Evolutionary conservation across 805 yeast genomes (phyloP).

Genomic region (Millerozyma acaciae): DNA sequence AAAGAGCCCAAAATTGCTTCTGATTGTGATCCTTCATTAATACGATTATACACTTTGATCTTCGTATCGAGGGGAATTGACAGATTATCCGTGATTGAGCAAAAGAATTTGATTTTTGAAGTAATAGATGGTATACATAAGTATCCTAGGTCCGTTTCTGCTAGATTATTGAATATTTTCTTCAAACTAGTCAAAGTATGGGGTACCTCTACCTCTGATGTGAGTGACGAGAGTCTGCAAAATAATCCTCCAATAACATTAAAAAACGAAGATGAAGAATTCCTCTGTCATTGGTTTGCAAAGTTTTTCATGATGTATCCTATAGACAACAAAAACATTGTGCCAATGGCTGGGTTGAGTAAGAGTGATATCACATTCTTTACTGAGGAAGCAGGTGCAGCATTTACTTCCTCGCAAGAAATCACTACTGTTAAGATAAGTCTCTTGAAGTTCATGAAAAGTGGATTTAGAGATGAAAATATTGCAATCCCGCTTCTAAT

Average conservation of each 20-base stretch:
- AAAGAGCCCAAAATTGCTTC: slow-evolving; percentile 47
- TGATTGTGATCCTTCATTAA: slow-evolving; percentile 44
- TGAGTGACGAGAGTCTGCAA: too few relatives aligned
- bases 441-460: slow-evolving; percentile 36
- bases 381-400: slow-evolving; percentile 64
- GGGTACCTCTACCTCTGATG: too few relatives aligned
- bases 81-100: slow-evolving; percentile 39
- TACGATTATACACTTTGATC: slow-evolving; percentile 58
- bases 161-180: slow-evolving; percentile 60
- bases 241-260: too few relatives aligned
- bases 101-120: slow-evolving; percentile 42
- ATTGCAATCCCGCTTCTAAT: slow-evolving; percentile 51
- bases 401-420: slow-evolving; percentile 45
- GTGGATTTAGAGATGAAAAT: slow-evolving; percentile 34
- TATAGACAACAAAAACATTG: slow-evolving; percentile 19
- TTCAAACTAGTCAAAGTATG: slow-evolving; percentile 49
- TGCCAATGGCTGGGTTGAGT: slow-evolving; percentile 60
- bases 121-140: slow-evolving; percentile 45
- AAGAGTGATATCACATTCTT: slow-evolving; percentile 55
- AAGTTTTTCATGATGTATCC: slow-evolving; percentile 59
- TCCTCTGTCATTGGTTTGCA: slow-evolving; percentile 45
- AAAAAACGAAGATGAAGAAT: slow-evolving; percentile 37
- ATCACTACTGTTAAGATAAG: slow-evolving; percentile 30
- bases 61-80: slow-evolving; percentile 68
- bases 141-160: slow-evolving; percentile 33